Evolutionary conservation across 257 asterid species (phyloP).

Genomic region (Solanum acaule): DNA sequence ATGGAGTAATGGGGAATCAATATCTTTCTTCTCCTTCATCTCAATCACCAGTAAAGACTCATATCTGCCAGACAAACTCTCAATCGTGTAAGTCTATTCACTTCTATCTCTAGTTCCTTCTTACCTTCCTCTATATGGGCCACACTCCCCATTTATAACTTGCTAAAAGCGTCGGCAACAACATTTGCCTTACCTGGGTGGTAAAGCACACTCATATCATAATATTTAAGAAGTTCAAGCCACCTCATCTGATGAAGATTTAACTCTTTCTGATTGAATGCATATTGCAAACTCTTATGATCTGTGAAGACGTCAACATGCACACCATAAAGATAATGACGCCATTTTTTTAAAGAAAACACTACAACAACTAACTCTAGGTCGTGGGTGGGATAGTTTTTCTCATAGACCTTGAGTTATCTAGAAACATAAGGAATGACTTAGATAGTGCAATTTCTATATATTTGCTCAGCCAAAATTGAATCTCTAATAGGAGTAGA

Average conservation of each 20-base stretch:
- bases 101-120: background rate
- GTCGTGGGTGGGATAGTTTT: background rate
- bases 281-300: background rate
- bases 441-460: no score
- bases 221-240: background rate
- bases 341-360: no score
- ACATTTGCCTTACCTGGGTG: background rate
- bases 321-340: background rate
- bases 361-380: background rate
- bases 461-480: no score
- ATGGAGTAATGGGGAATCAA: background rate
- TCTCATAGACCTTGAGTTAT: no score
- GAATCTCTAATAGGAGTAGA: no score
- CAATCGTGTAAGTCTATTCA: no score
- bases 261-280: background rate
- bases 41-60: background rate
- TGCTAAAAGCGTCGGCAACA: background rate
- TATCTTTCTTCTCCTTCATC: background rate
- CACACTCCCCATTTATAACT: background rate
- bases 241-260: no score
- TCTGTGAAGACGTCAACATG: background rate
- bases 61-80: background rate
- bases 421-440: background rate
- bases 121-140: background rate
- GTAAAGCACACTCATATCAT: background rate